A percentile compares a stretch with the other conserved stretches of the same genome.
These are phyloP conservation scores for Gossypium sturtianum DNA, from an alignment of 345 rosid genomes.

Conservation along the genomic window DNA sequence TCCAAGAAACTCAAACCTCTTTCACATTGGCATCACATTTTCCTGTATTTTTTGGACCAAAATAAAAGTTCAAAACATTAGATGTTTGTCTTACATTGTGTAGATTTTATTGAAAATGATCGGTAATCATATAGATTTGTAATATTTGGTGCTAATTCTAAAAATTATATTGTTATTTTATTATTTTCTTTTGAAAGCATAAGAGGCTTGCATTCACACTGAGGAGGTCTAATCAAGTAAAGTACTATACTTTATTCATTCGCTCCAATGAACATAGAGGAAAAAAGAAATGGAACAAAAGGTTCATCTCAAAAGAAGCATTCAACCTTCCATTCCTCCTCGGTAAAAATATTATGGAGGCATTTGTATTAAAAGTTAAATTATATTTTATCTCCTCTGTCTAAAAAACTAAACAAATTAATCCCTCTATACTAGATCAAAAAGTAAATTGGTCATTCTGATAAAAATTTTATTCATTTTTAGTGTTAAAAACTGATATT, in stretches of 20 bases:
- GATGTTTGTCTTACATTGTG: not conserved
- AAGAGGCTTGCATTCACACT: slow-evolving; percentile 3
- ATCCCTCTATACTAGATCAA: too few relatives aligned
- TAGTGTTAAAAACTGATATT: too few relatives aligned
- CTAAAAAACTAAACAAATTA: too few relatives aligned
- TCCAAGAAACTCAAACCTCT: slow-evolving; percentile 9
- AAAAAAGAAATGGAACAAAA: not conserved
- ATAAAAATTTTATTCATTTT: too few relatives aligned
- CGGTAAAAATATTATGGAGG: too few relatives aligned
- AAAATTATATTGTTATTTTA: not conserved
- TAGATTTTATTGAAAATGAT: not conserved
- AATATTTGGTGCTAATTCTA: not conserved
- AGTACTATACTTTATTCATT: not conserved
- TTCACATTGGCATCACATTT: slow-evolving; percentile 15
- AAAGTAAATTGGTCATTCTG: rapidly evolving
- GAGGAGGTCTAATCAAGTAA: slow-evolving; percentile 6
- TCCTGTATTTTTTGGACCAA: not conserved
- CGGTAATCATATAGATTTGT: not conserved
- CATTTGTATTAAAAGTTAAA: too few relatives aligned
- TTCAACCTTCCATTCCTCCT: not conserved
- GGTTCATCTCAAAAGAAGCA: not conserved
- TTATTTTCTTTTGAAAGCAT: not conserved
- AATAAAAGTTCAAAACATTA: not conserved
- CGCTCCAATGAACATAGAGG: not conserved
- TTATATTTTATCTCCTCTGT: rapidly evolving